Evolutionary conservation across 2,329 filamentous ascomycete species (phyloP), one percentile per base, ranked within the genome.

Genomic region (Ophiocordyceps australis): DNA sequence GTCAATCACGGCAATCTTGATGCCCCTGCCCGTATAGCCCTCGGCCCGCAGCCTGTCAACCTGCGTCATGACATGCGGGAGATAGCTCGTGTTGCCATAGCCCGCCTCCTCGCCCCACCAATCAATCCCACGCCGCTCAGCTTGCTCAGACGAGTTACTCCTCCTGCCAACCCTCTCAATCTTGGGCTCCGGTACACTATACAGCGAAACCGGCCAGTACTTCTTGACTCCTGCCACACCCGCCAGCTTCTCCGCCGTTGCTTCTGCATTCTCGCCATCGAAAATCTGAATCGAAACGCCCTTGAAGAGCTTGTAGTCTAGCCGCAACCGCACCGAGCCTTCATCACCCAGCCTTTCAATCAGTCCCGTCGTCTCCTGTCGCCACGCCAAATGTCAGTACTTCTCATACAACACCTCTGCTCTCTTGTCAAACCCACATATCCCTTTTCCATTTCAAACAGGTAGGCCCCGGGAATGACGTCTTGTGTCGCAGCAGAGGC

Each of bases 1-100:
- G 23, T 35, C 32, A 10, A 36, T 29, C 7, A 35, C 14, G 7
- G 27, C 34, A 17, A 35, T 14, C 15, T 30, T 27, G 12, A 33
- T 18, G 9, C 32, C 34, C 25, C 29, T 33, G 9, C 34, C 34
- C n/a, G 26, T 35, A 18, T 28, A 25, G 4, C 32, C 32, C 11
- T 27, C 18, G 12, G 22, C 23, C 14, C 27, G 34, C 5, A 36
- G 25, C 28, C 28, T 31, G 19, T 36, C 26, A 7, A 36, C 29
- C 14, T 35, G 31, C 8, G 26, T 23, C 32, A 36, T 36, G 18
- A 25, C 17, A 9, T 31, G 31, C 10, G 26, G 26, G 49, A 12
- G 9, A 17, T 20, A 30, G 17, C 17, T 19, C 7, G 17, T 19
- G 7, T 19, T 19, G 17, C 17, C 17, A 19, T 19, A 19, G 17